Conservation (phyloP, 495 filamentous ascomycete species). For the Venustampulla echinocandica region DNA sequence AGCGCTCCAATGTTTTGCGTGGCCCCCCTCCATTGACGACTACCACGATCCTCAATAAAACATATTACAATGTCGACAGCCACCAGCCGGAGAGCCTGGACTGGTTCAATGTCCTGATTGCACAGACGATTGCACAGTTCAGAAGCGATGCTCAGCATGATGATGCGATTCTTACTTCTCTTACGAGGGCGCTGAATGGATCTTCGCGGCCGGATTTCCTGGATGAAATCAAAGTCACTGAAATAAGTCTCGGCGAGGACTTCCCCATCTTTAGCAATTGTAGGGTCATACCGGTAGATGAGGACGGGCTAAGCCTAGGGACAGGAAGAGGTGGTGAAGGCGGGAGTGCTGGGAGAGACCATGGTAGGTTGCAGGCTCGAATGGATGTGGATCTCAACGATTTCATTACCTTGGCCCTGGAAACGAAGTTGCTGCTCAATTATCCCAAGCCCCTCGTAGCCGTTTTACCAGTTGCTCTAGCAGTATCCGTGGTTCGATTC, state of each 20-base stretch:
- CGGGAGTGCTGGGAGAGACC: constrained; percentile 31
- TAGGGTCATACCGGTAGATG: constrained; percentile 78
- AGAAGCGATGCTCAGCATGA: constrained; percentile 81
- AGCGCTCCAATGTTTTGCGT: constrained; percentile 67
- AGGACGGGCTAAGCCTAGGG: constrained; percentile 41
- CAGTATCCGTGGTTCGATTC: constrained; percentile 86
- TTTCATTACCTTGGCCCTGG: constrained; percentile 85
- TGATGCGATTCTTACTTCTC: constrained; percentile 86
- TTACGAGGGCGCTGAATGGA: constrained; percentile 82
- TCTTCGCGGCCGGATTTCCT: constrained; percentile 80
- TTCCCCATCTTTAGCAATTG: constrained; percentile 99
- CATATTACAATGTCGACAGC: constrained; percentile 92
- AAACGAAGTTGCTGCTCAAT: constrained; percentile 89
- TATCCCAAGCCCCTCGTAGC: constrained; percentile 84
- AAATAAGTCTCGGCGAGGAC: constrained; percentile 88
- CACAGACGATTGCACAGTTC: constrained; percentile 94
- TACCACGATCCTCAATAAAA: constrained; percentile 87
- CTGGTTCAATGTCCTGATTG: constrained; percentile 98
- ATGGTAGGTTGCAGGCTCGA: constrained; percentile 72
- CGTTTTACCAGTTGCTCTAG: constrained; percentile 84
- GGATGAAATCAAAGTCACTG: constrained; percentile 86
- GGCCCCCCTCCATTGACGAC: constrained; percentile 61
- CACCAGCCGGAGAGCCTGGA: constrained; percentile 98
- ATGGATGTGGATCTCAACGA: constrained; percentile 97
- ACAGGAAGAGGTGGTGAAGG: constrained; percentile 4